Evolutionary conservation across 2,329 filamentous ascomycete species (phyloP).

Genomic region (Sporothrix protearum): DNA sequence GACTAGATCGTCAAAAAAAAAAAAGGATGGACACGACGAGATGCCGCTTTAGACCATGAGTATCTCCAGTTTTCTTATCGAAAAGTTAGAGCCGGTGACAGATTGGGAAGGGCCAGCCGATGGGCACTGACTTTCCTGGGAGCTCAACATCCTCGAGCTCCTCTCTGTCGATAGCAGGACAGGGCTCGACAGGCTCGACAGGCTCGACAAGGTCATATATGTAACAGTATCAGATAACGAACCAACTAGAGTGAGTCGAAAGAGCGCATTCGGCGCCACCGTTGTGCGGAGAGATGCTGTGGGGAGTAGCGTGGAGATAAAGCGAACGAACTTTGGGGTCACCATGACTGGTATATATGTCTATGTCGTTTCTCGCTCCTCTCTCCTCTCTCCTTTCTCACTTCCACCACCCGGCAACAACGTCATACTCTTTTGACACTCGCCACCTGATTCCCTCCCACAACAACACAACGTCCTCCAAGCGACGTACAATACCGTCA

Average conservation of each 20-base stretch:
- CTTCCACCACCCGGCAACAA: background rate
- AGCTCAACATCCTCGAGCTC: background rate
- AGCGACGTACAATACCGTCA: background rate
- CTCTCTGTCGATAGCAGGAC: background rate
- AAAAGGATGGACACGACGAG: background rate
- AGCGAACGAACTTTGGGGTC: background rate
- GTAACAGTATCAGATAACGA: background rate
- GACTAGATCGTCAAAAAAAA: too few species aligned
- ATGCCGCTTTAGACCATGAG: background rate
- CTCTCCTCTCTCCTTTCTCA: background rate
- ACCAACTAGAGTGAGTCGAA: background rate
- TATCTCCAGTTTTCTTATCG: background rate
- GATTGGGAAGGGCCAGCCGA: slow-evolving; percentile 4
- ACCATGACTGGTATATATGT: background rate
- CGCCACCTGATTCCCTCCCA: background rate
- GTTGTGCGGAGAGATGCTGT: background rate
- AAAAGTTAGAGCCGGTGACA: background rate
- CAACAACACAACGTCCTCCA: background rate
- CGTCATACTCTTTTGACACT: background rate
- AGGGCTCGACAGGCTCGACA: background rate
- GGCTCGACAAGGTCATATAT: too few species aligned
- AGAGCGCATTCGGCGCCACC: background rate
- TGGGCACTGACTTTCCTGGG: background rate
- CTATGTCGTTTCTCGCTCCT: background rate
- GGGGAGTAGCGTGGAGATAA: background rate